Evolutionary conservation across 1,139 yeast species (phyloP).

Genomic region (Scheffersomyces cryptocercus): DNA sequence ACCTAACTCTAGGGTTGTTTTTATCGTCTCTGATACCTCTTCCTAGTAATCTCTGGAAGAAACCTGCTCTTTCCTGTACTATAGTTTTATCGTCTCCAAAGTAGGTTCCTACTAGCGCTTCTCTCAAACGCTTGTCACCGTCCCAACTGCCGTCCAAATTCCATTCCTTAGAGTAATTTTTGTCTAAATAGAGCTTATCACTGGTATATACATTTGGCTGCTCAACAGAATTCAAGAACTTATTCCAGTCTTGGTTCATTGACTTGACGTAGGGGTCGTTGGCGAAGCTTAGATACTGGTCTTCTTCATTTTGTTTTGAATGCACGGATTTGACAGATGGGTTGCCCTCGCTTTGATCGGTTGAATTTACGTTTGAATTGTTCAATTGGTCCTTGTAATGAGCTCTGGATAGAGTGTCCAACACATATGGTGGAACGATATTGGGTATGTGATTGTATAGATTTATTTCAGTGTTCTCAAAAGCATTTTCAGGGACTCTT

Average conservation of each 20-base stretch:
- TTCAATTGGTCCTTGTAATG: conserved; percentile 40
- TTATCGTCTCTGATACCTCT: conserved; percentile 11
- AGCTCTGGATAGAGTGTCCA: conserved; percentile 53
- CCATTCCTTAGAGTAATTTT: conserved; percentile 18
- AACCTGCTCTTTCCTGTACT: conserved; percentile 2
- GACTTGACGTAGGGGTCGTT: conserved; percentile 43
- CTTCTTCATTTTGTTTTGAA: conserved; percentile 23
- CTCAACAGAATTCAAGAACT: conserved; percentile 35
- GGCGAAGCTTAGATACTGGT: conserved; percentile 34
- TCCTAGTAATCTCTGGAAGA: not conserved
- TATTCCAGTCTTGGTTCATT: conserved; percentile 41
- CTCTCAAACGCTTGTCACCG: conserved; percentile 63
- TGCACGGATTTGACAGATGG: conserved; percentile 8
- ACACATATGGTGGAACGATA: conserved; percentile 57
- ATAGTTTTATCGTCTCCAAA: conserved; percentile 9
- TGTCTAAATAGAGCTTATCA: conserved; percentile 26
- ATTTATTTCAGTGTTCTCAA: conserved; percentile 27
- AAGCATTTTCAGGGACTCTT: conserved; percentile 18
- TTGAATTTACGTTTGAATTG: conserved; percentile 30
- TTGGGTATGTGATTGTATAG: conserved; percentile 41
- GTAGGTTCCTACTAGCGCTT: conserved; percentile 48
- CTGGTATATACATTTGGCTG: conserved; percentile 39
- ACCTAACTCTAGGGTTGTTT: conserved; percentile 40
- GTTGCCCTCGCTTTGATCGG: conserved; percentile 7
- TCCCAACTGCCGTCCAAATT: conserved; percentile 57